phyloP scores from a whole-genome alignment of 2,329 filamentous ascomycete species.

The Daldinia eschscholtzii region DNA sequence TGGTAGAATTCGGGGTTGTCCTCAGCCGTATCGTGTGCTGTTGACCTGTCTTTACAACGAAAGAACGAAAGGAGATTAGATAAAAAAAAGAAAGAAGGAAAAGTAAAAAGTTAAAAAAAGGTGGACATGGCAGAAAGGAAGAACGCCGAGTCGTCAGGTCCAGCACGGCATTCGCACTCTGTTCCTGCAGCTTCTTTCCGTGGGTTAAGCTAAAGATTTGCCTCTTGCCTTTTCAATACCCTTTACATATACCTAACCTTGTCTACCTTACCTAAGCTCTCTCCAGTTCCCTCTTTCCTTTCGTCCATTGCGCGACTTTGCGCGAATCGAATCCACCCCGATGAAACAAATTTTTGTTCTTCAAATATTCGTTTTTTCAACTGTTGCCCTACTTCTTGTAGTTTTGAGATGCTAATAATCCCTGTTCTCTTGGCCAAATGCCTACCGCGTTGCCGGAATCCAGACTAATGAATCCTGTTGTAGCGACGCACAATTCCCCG shows the following conservation, averaged over 20 bases:
- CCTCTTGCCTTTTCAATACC: slow-evolving; percentile 14
- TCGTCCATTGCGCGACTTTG: slow-evolving; percentile 28
- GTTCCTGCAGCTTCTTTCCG: slow-evolving; percentile 65
- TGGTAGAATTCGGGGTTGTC: slow-evolving; percentile 31
- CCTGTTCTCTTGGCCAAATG: slow-evolving; percentile 38
- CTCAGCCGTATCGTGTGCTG: slow-evolving; percentile 19
- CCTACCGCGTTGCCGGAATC: slow-evolving; percentile 38
- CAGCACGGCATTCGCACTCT: slow-evolving; percentile 59
- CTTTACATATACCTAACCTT: slow-evolving; percentile 45
- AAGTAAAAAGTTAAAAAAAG: slow-evolving; percentile 24
- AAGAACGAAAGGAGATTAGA: slow-evolving; percentile 29
- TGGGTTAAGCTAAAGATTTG: slow-evolving; percentile 53
- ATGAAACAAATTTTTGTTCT: not conserved
- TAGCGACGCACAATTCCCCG: slow-evolving; percentile 77
- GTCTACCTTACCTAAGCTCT: slow-evolving; percentile 36
- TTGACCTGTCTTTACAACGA: slow-evolving; percentile 23
- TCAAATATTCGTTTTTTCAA: not conserved
- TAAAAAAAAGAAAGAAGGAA: slow-evolving; percentile 21
- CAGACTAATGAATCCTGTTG: slow-evolving; percentile 55
- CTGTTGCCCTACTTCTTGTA: slow-evolving; percentile 11
- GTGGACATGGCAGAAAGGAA: slow-evolving; percentile 61
- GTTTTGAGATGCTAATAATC: slow-evolving; percentile 36
- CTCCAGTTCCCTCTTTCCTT: slow-evolving; percentile 1
- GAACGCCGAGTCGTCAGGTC: slow-evolving; percentile 58
- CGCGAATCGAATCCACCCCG: slow-evolving; percentile 10